phyloP scores from a whole-genome alignment of 1,139 yeast species.

The Yamadazyma aaseri region DNA sequence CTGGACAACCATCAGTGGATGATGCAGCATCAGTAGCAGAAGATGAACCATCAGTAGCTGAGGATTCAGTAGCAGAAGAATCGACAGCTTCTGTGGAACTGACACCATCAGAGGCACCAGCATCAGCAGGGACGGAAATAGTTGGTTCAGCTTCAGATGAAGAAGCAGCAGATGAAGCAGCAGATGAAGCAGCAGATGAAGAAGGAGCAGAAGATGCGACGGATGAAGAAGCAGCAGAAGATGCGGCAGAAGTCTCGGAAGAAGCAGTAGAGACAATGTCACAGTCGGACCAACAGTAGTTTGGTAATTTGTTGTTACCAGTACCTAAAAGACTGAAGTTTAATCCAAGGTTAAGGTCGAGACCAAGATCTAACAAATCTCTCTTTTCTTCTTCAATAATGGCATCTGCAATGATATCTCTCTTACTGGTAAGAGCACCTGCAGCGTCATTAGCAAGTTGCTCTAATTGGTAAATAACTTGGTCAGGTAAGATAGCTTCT shows the following conservation, averaged over 20 bases:
- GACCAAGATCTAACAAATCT: constrained; percentile 11
- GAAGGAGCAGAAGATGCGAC: constrained; percentile 11
- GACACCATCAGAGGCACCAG: constrained; percentile 9
- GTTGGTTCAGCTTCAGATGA: constrained; percentile 14
- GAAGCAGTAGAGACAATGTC: constrained; percentile 11
- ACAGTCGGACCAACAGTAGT: constrained; percentile 29
- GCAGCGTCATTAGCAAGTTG: constrained; percentile 10
- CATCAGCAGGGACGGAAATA: constrained; percentile 9
- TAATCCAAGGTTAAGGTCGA: constrained; percentile 7
- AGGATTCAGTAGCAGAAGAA: constrained; percentile 11
- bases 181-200: constrained; percentile 14
- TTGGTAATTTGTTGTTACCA: constrained; percentile 23
- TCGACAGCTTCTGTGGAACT: constrained; percentile 11
- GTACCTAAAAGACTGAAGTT: constrained; percentile 12
- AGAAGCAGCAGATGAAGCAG: constrained; percentile 11
- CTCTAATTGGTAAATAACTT: constrained; percentile 12
- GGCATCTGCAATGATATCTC: constrained; percentile 14
- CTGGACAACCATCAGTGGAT: constrained; percentile 11
- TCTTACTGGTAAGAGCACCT: constrained; percentile 8
- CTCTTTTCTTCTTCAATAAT: constrained; percentile 13
- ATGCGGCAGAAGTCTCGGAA: constrained; percentile 9
- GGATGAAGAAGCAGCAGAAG: constrained; percentile 8
- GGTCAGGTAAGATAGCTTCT: constrained; percentile 13
- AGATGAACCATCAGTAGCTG: constrained; percentile 12
- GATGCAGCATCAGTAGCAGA: constrained; percentile 11